Evolutionary conservation across 352 stramenopile species (phyloP), one percentile per base, ranked within the genome.

Genomic region (Phytophthora pluvialis): DNA sequence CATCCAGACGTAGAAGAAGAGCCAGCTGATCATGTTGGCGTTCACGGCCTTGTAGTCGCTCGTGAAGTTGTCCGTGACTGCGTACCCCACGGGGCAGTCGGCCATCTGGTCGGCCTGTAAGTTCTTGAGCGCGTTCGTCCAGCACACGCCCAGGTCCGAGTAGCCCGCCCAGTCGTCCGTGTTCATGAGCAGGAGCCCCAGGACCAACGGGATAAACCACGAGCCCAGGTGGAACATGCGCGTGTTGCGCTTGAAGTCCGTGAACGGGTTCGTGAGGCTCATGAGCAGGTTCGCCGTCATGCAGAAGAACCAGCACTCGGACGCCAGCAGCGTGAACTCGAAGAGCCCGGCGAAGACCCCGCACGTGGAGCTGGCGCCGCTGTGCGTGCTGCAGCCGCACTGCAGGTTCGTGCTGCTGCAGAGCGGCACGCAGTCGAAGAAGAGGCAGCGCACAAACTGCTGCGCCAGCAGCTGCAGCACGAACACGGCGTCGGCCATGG

Each of bases 1-100:
- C 82, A 96, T 94, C 85, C 81, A 92, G 36, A 96, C 77, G 72
- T 95, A 95, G 57, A 96, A 95, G 70, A 95, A 95, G 9, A 79
- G 57, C 86, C 86, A 95, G 52, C 81, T 94, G 60, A 93, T 86
- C 52, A 94, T 87, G 64, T 96, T 96, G 64, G 85, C 86, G 68
- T 91, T 90, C 56, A 91, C 84, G 21, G 81, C 82, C 59, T 77
- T 85, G 77, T 91, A 91, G 61, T 88, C 70, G 48, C 60, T 56
- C 2, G 63, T 49, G 49, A 93, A 95, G 51, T 91, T 93, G 38
- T 79, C 52, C 28, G 88, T 90, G 26, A 95, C 84, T 10, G 58
- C 64, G n/a, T 60, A 71, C 18, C 66, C 50, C 4, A 21, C 3
- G 0, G 42, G 8, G 39, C 82, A 95, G 3, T 48, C 31, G 0